Evolutionary conservation across 2,329 filamentous ascomycete genomes (phyloP), one percentile per base, ranked within the genome.

Genomic region (Colletotrichum sp.): DNA sequence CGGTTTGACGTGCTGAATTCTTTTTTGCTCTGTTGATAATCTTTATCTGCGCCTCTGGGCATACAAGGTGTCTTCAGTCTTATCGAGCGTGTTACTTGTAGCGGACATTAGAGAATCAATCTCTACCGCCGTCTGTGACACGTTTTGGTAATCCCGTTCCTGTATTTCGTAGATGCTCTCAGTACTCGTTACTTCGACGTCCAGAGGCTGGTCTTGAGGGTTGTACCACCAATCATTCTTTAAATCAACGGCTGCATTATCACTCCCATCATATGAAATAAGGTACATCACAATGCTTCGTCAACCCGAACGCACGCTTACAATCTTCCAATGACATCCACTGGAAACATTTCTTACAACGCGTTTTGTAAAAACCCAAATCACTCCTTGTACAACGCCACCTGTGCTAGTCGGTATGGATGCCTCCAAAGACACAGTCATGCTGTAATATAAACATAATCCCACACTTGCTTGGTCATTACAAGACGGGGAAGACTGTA

Each of bases 361-460:
- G 26, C 28, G 60, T 66, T 57, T 68, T n/a, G 6, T 18, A n/a
- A 36, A 6, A 55, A 66, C 13, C 49, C 52, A 59, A 68, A 57
- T n/a, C 36, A 65, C 70, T 69, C 59, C 71, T 30, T n/a, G n/a
- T 28, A 60, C 28, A 74, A 76, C 71, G 74, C 71, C 65, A 62
- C 28, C 74, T 52, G 34, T 52, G 71, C 28, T 49, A 10, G 18
- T 69, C 32, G 65, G 64, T 39, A 28, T 30, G n/a, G 28, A 59
- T 60, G 34, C 49, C 49, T 52, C 28, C 74, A 55, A 72, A 72
- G 44, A 65, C 70, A 65, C 34, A 32, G 65, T 34, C 64, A 74
- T 76, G 70, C 74, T 24, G 26, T 70, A 69, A 34, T 69, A 69
- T 66, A 65, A 68, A 74, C 65, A 74, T 66, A 65, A 74, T 44